Base-by-base conservation (phyloP, 768 basidiomycete species). In the Lactarius pseudohatsudake region DNA sequence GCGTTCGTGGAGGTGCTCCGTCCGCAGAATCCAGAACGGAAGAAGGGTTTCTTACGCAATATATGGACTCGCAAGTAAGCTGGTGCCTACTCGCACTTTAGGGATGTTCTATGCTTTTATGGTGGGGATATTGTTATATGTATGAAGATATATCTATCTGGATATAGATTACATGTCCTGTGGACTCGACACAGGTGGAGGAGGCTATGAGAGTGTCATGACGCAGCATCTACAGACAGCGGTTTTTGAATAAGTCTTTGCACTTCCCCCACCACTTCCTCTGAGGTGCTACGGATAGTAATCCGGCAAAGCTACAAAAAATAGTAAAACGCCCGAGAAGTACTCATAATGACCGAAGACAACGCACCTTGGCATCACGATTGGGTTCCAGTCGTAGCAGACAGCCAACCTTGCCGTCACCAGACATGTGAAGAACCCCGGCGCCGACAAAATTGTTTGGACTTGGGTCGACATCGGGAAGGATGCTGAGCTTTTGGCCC, bases 241-340 rank as follows among this genome's bases (percentile, higher is more conserved):
- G 77, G 76, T 68, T 72, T 79, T 69, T 80, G 79, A 47, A 85
- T 57, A 22, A 82, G 74, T 64, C 81, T 85, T 73, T 87, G 83
- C 53, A 91, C 87, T 75, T 91, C 89, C 4, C 75, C 70, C 47
- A 92, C 90, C 10, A 98, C 95, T 11, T 88, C 85, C 75, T 95
- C 95, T 63, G 97, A 98, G 3, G 97, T 98, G 73, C 94, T 96
- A 74, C 97, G 85, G 54, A 98, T 85, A 7, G 97, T 99, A 66
- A 98, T 74, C 41, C 97, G 90, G 78, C 94, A 98, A 40, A 98
- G 81, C 92, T 96, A 16, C 18, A 55, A 62, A 18, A 55, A 58
- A 41, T 47, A 34, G 13, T 1, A 43, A 57, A n/a, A 50, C 26
- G 11, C n/a, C 11, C 43, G 32, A 57, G 47, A 55, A 41, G 18